These are phyloP conservation scores for Saccharomycodes ludwigii DNA, from an alignment of 805 yeast species.

Conservation along the genomic window DNA sequence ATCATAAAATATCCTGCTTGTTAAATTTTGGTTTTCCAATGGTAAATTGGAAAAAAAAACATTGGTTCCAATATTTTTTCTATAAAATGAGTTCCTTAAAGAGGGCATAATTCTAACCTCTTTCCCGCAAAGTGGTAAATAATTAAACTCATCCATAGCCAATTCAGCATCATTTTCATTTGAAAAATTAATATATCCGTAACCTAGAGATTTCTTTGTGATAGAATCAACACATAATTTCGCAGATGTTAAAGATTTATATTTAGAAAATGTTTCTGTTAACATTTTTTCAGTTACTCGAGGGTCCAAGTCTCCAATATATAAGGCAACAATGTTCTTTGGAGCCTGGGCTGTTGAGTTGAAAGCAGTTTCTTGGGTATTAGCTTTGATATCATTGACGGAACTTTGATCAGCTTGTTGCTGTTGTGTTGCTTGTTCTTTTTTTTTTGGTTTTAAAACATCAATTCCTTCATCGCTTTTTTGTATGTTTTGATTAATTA, in stretches of 20 bases:
- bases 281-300: conserved; percentile 38
- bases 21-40: conserved; percentile 16
- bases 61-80: conserved; percentile 37
- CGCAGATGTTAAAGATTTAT: conserved; percentile 38
- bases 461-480: too few relatives aligned
- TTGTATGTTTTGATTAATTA: not conserved
- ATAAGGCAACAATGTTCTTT: conserved; percentile 37
- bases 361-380: too few relatives aligned
- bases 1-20: conserved; percentile 37
- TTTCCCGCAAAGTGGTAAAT: conserved; percentile 25
- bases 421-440: too few relatives aligned
- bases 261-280: conserved; percentile 29
- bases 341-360: too few relatives aligned
- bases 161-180: conserved; percentile 36
- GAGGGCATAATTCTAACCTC: conserved; percentile 49
- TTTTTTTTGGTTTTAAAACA: too few relatives aligned
- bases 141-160: conserved; percentile 49
- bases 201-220: conserved; percentile 49
- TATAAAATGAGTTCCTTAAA: conserved; percentile 28
- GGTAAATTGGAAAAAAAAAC: conserved; percentile 38
- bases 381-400: too few relatives aligned
- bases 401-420: too few relatives aligned
- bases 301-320: conserved; percentile 50
- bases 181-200: conserved; percentile 59
- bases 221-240: conserved; percentile 47